Evolutionary conservation across 768 basidiomycete species (phyloP).

Genomic region (Termitomyces sp.): DNA sequence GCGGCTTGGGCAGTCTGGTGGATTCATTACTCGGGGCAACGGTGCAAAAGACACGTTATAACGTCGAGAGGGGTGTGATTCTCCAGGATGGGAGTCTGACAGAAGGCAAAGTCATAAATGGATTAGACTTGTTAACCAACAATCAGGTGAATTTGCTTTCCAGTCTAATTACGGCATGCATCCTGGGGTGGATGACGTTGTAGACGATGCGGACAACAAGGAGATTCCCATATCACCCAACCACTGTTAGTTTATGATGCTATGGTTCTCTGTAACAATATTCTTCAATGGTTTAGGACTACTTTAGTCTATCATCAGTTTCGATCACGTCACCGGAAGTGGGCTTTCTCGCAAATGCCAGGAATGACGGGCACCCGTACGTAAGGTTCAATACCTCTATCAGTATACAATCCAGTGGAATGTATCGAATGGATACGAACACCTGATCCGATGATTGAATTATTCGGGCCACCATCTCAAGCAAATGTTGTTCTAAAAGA

Average conservation of each 20-base stretch:
- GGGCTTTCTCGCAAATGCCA: not conserved
- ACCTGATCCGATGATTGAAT: not conserved
- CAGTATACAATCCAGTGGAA: not conserved
- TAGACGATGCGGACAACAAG: not conserved
- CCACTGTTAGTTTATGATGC: not conserved
- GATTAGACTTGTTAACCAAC: conserved; percentile 71
- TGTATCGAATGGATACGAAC: not conserved
- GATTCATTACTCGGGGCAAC: conserved; percentile 89
- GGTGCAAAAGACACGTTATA: conserved; percentile 75
- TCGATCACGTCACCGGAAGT: not conserved
- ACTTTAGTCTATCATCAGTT: not conserved
- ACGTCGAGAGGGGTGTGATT: conserved; percentile 51
- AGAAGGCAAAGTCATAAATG: conserved; percentile 40
- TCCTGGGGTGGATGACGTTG: conserved; percentile 22
- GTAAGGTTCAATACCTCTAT: not conserved
- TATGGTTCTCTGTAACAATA: not conserved
- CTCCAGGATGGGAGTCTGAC: conserved; percentile 46
- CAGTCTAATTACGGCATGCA: conserved; percentile 27
- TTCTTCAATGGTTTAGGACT: not conserved
- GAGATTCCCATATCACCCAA: not conserved
- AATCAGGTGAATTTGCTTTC: conserved; percentile 56
- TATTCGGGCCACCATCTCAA: not conserved
- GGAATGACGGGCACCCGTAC: not conserved
- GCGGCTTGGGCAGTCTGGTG: conserved; percentile 77
- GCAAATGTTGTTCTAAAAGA: not conserved